Conservation (phyloP, 2,329 filamentous ascomycete species). For the Sarocladium strictum region DNA sequence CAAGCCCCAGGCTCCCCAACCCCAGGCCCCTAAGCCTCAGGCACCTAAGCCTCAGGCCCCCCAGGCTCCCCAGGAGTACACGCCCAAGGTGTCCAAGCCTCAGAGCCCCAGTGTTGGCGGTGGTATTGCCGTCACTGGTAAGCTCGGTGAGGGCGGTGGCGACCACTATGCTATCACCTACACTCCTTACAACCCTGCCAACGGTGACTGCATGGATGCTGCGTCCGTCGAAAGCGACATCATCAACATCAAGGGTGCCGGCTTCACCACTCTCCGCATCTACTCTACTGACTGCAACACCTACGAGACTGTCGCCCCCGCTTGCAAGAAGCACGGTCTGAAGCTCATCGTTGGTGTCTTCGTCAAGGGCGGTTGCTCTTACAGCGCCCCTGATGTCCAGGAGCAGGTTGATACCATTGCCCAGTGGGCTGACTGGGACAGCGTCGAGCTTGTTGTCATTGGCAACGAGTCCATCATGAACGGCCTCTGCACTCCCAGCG, state of each 20-base stretch:
- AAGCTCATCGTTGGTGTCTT: constrained; percentile 85
- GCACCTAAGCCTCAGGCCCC: constrained; percentile 15
- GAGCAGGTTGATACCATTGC: constrained; percentile 70
- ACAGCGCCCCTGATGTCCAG: constrained; percentile 54
- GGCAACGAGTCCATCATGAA: constrained; percentile 89
- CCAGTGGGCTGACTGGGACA: constrained; percentile 65
- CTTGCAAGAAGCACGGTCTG: constrained; percentile 60
- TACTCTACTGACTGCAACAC: constrained; percentile 91
- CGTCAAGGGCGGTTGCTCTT: constrained; percentile 61
- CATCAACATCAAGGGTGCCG: constrained; percentile 52
- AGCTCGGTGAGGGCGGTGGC: constrained; percentile 32
- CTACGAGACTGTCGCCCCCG: constrained; percentile 67
- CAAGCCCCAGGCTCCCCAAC: constrained; percentile 12
- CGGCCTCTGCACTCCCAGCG: constrained; percentile 54
- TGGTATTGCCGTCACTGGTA: constrained; percentile 20
- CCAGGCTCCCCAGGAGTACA: constrained; percentile 4
- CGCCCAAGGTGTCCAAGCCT: constrained; percentile 15
- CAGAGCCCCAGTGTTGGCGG: constrained; percentile 17
- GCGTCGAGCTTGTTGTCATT: constrained; percentile 75
- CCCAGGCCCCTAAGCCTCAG: constrained; percentile 15
- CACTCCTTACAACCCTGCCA: constrained; percentile 60
- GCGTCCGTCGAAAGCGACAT: constrained; percentile 56
- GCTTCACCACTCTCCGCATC: constrained; percentile 68
- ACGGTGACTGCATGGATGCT: constrained; percentile 59
- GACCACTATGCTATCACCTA: constrained; percentile 72